Percentiles rank a stretch among this genome's conserved stretches.
These are phyloP conservation scores for Fonsecaea erecta DNA, from an alignment of 2,329 filamentous ascomycete genomes.

Conservation along the genomic window DNA sequence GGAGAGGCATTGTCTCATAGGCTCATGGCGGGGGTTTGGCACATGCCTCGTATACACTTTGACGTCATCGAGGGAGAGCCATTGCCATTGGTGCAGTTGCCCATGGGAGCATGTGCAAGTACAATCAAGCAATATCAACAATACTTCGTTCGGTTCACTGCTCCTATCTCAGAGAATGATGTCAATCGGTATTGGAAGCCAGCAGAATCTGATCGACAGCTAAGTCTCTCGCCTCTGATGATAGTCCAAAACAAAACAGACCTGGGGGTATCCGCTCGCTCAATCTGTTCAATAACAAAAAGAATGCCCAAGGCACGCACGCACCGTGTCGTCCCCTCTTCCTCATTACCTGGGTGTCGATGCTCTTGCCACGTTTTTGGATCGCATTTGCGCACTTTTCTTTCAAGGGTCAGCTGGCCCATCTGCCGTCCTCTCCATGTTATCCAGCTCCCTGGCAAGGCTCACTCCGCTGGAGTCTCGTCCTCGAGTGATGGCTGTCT, in stretches of 20 bases:
- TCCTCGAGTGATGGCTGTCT: constrained; percentile 31
- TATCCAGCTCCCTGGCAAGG: background rate
- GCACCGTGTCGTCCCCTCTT: constrained; percentile 15
- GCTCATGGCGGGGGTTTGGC: background rate
- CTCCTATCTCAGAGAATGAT: background rate
- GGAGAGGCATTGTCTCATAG: background rate
- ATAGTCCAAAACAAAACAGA: constrained; percentile 7
- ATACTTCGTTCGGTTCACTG: background rate
- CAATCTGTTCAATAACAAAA: constrained; percentile 7
- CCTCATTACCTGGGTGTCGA: constrained; percentile 18
- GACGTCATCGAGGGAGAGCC: background rate
- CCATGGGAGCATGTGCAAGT: background rate
- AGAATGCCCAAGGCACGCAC: background rate
- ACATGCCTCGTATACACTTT: background rate
- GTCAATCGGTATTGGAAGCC: background rate
- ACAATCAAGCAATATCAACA: background rate
- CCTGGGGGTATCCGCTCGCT: constrained; percentile 19
- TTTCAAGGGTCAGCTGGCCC: background rate
- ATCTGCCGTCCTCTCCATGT: background rate
- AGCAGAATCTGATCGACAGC: background rate
- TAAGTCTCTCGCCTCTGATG: too few relatives aligned
- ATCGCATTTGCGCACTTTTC: background rate
- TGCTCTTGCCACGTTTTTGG: constrained; percentile 3
- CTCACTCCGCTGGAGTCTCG: constrained; percentile 1
- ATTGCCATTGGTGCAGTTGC: background rate